A percentile compares a stretch with the other conserved stretches of the same genome.
Conservation (phyloP, 2,329 filamentous ascomycete species). For the Alternaria burnsii region DNA sequence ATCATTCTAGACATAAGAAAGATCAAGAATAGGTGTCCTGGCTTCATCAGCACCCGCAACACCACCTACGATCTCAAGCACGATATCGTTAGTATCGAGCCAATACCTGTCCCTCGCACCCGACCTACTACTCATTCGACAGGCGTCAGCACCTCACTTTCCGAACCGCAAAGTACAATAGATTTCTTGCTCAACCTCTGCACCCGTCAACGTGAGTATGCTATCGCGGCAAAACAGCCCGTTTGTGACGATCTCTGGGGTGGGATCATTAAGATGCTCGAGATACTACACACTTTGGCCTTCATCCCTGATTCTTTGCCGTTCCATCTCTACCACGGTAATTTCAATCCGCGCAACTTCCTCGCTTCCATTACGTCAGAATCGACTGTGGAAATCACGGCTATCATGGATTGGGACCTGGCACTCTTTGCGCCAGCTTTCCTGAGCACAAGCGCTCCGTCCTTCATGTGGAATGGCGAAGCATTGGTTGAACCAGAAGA, state of each 20-base stretch:
- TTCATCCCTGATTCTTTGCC: neutral
- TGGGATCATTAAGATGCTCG: neutral
- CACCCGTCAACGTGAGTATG: neutral
- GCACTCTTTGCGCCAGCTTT: slow-evolving; percentile 34
- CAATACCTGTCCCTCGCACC: neutral
- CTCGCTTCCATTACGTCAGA: neutral
- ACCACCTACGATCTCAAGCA: neutral
- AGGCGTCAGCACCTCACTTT: neutral
- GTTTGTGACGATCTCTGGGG: neutral
- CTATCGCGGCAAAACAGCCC: neutral
- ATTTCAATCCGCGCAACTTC: neutral
- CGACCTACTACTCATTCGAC: too few relatives aligned
- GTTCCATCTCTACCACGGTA: neutral
- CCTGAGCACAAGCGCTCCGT: slow-evolving; percentile 21
- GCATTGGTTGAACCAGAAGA: neutral
- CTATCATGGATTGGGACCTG: slow-evolving; percentile 35
- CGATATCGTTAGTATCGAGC: neutral
- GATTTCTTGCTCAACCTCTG: neutral
- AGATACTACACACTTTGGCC: neutral
- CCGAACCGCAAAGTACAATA: neutral
- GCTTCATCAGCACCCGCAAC: neutral
- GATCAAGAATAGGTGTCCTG: slow-evolving; percentile 1
- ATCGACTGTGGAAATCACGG: slow-evolving; percentile 20
- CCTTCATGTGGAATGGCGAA: slow-evolving; percentile 26
- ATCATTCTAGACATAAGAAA: neutral